Evolutionary conservation across 23 red algal species (phyloP), one percentile per base, ranked within the genome.

Genomic region (Gracilariopsis chorda): DNA sequence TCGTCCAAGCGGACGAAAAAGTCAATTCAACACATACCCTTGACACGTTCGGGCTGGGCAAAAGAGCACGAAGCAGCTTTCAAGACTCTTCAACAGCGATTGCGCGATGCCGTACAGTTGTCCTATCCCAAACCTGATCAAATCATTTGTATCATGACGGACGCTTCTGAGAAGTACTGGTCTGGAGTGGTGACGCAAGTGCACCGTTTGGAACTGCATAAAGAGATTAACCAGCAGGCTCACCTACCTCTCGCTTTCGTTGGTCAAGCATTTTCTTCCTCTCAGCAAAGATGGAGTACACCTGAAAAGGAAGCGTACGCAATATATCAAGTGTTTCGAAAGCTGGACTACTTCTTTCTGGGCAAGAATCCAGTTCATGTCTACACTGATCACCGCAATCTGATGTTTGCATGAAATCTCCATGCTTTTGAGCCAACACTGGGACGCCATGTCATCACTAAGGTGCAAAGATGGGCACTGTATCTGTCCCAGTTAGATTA

Each of bases 381-480:
- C 25, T 62, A 34, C 49, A 63, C 78, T 16, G 17, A 83, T 36
- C 47, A 83, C 33, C n/a, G 23, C 12, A 83, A 62, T 83, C 14
- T 83, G 13, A 11, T 61, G n/a, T 83, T 20, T 61, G 17, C 61
- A 16, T 83, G n/a, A 17, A n/a, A 14, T 17, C 78, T 51, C 9
- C 47, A 36, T 21, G 52, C 49, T 16, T 10, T 83, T 13, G 78
- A 83, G 11, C 52, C 78, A 21, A n/a, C 47, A 11, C 10, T 83
- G 16, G 47, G 23, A 61, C 27, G 78, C 16, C 78, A 83, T 41
- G 37, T 83, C 11, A 51, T 83, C 10, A n/a, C 47, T 11, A 83
- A 83, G 52, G 78, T 83, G 52, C 78, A 83, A 62, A n/a, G 78
- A 14, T 83, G 78, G 51, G 52, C 48, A 32, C 51, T 83, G 52